Evolutionary conservation across 2,329 filamentous ascomycete species (phyloP).

Genomic region (Ophiocordyceps camponoti-floridani): DNA sequence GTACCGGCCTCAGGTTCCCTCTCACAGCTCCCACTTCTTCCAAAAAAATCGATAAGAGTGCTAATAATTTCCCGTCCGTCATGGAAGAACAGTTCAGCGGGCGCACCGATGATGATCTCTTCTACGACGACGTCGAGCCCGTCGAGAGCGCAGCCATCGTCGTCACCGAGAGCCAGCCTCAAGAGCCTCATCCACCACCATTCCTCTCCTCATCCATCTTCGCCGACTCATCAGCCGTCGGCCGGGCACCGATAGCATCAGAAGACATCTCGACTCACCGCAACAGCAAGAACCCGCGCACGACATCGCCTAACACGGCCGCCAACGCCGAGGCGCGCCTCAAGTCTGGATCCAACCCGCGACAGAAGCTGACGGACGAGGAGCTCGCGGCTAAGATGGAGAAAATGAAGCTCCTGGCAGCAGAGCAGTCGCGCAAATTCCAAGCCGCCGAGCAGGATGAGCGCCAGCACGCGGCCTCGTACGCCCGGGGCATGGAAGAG

Average conservation of each 20-base stretch:
- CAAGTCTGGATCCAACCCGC: conserved; percentile 37
- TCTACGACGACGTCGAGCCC: conserved; percentile 44
- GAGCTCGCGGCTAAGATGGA: conserved; percentile 43
- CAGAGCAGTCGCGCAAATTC: conserved; percentile 40
- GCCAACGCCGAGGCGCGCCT: conserved; percentile 23
- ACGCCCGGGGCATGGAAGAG: conserved; percentile 38
- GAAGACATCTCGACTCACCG: neutral
- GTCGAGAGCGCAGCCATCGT: conserved; percentile 19
- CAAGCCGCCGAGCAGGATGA: conserved; percentile 39
- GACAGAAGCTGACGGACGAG: conserved; percentile 39
- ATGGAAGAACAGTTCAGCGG: conserved; percentile 46
- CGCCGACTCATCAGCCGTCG: conserved; percentile 11
- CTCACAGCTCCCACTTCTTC: too few relatives aligned
- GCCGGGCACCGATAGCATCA: neutral
- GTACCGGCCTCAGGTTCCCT: too few relatives aligned
- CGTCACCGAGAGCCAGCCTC: conserved; percentile 2
- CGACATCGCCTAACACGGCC: conserved; percentile 10
- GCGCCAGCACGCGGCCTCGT: conserved; percentile 33
- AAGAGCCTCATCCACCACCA: conserved; percentile 2
- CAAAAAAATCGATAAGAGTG: too few relatives aligned
- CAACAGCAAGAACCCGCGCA: neutral
- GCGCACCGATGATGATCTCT: conserved; percentile 43
- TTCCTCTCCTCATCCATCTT: conserved; percentile 15
- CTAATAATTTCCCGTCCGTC: neutral
- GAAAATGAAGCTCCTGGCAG: conserved; percentile 38